Evolutionary conservation across 768 basidiomycete genomes (phyloP).

Genomic region (Tylopilus intermedius): DNA sequence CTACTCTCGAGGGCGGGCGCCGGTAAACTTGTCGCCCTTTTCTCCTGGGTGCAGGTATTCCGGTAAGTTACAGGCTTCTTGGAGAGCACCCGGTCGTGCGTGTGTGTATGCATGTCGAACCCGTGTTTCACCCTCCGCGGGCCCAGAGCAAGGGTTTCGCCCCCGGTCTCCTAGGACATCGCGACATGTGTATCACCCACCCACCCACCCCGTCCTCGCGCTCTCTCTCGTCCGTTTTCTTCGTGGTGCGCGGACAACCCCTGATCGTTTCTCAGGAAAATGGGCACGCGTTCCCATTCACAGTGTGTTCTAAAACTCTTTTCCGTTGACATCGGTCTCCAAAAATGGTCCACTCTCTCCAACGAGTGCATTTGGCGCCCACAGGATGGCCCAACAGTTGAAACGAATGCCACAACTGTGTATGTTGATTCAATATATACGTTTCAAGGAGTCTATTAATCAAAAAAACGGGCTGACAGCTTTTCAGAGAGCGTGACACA

Average conservation of each 20-base stretch:
- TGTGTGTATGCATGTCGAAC: background rate
- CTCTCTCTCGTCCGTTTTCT: background rate
- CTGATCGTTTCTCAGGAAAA: background rate
- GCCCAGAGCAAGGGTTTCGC: background rate
- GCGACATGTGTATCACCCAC: background rate
- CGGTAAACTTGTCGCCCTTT: background rate
- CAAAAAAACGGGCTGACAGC: background rate
- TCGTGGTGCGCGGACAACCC: background rate
- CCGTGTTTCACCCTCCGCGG: background rate
- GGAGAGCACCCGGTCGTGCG: background rate
- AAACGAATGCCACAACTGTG: background rate
- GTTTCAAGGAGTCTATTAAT: slow-evolving; percentile 3
- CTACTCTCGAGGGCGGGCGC: too few species aligned
- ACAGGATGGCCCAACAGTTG: background rate
- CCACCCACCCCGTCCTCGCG: too few species aligned
- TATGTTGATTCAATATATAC: background rate
- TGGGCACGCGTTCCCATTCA: background rate
- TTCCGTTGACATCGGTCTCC: background rate
- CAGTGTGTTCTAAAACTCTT: background rate
- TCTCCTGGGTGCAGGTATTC: background rate
- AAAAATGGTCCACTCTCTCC: background rate
- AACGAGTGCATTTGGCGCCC: background rate
- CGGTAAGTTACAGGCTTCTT: background rate
- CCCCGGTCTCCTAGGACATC: background rate
- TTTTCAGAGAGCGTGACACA: background rate